These are phyloP conservation scores for Cladophialophora chaetospira DNA, from an alignment of 2,329 filamentous ascomycete genomes.

Conservation along the genomic window DNA sequence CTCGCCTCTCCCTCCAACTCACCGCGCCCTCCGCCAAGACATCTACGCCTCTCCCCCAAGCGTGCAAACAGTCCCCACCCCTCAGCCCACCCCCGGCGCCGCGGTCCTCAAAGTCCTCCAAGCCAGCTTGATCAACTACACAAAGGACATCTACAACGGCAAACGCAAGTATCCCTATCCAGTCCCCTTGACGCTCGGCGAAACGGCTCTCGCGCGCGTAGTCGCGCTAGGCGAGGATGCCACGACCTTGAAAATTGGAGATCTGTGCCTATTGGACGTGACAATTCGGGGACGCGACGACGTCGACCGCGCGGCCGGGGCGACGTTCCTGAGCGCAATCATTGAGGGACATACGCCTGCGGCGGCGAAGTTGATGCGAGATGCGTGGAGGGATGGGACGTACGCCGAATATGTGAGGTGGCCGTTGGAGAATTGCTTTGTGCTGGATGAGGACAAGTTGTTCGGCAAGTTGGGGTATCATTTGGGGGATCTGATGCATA, in stretches of 20 bases:
- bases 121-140: conserved; percentile 39
- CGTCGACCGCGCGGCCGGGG: conserved; percentile 9
- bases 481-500: conserved; percentile 42
- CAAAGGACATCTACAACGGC: conserved; percentile 39
- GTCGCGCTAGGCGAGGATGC: conserved; percentile 43
- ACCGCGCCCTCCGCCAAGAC: conserved; percentile 23
- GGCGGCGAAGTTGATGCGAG: conserved; percentile 38
- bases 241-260: conserved; percentile 38
- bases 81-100: conserved; percentile 40
- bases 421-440: conserved; percentile 43
- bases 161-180: conserved; percentile 42
- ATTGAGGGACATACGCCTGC: conserved; percentile 36
- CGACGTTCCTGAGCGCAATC: conserved; percentile 22
- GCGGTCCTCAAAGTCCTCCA: conserved; percentile 44
- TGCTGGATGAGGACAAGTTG: conserved; percentile 38
- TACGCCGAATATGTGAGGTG: conserved; percentile 41
- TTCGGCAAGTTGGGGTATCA: conserved; percentile 42
- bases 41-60: conserved; percentile 12
- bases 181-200: conserved; percentile 40
- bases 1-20: conserved; percentile 12
- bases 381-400: conserved; percentile 43
- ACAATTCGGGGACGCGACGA: conserved; percentile 44
- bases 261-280: conserved; percentile 45
- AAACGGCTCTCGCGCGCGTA: conserved; percentile 42
- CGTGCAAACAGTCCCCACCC: conserved; percentile 28